A percentile compares a stretch with the other conserved stretches of the same genome.
phyloP scores from a whole-genome alignment of 2,329 filamentous ascomycete species.

The Hypocreales sp. region DNA sequence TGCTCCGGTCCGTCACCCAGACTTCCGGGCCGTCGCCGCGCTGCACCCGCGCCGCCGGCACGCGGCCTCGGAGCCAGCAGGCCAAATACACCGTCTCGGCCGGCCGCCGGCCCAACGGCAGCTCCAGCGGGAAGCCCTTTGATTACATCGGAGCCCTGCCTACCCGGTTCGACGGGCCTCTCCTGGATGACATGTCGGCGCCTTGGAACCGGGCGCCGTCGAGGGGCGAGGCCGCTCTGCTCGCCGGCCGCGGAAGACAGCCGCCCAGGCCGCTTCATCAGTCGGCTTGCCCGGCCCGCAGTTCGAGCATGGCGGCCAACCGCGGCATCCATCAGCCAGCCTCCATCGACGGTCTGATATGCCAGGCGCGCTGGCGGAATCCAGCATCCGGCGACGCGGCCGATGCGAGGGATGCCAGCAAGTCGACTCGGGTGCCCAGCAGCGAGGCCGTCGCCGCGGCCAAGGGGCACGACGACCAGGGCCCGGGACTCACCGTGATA shows the following conservation, averaged over 20 bases:
- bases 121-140: slow-evolving; percentile 4
- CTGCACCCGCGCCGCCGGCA: no score
- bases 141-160: slow-evolving; percentile 11
- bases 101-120: slow-evolving; percentile 6
- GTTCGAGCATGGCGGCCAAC: slow-evolving; percentile 10
- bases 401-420: neutral
- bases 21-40: no score
- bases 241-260: neutral
- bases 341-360: slow-evolving; percentile 10
- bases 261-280: slow-evolving; percentile 3
- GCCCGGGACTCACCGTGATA: slow-evolving; percentile 2
- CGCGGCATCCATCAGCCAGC: slow-evolving; percentile 3
- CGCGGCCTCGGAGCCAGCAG: neutral
- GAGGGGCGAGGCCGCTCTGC: no score
- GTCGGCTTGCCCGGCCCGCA: slow-evolving; percentile 9
- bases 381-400: neutral
- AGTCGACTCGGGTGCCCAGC: neutral
- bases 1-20: no score
- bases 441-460: neutral
- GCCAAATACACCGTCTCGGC: slow-evolving; percentile 1
- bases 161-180: slow-evolving; percentile 7
- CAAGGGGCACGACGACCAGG: neutral
- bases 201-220: slow-evolving; percentile 5
- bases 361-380: slow-evolving; percentile 1
- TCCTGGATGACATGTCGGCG: slow-evolving; percentile 7